These are phyloP conservation scores for Cronartium ribicola DNA, from an alignment of 1,284 basidiomycete species.

Conservation along the genomic window DNA sequence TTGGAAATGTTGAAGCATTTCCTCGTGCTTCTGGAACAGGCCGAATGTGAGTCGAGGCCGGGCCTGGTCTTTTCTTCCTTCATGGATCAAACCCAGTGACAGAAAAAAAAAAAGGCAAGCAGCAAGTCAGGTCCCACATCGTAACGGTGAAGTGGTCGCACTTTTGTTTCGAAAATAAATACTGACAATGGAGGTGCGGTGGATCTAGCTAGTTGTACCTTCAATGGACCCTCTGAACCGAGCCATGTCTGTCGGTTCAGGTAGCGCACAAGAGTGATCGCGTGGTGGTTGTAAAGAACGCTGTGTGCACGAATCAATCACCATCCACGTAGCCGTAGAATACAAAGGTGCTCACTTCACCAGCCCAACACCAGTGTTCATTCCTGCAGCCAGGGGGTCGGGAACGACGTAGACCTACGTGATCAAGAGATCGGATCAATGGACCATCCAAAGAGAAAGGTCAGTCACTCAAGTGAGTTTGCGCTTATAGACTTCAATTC, in stretches of 20 bases:
- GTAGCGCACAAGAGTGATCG: conserved; percentile 11
- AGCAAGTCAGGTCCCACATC: background rate
- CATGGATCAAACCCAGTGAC: background rate
- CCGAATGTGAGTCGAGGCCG: background rate
- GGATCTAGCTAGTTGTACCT: conserved; percentile 28
- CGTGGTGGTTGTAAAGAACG: conserved; percentile 34
- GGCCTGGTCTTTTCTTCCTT: background rate
- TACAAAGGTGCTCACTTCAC: conserved; percentile 20
- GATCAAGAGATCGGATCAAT: background rate
- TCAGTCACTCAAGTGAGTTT: background rate
- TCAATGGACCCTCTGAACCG: conserved; percentile 25
- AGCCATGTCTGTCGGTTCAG: conserved; percentile 35
- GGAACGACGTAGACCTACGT: conserved; percentile 24
- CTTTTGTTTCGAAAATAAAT: background rate
- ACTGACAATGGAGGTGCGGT: conserved; percentile 29
- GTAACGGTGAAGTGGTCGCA: background rate
- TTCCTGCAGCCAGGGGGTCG: conserved; percentile 18
- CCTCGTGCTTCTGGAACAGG: background rate
- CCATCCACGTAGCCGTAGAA: background rate
- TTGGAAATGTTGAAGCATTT: background rate
- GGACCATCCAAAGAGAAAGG: background rate
- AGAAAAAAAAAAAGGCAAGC: background rate
- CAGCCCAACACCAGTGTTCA: conserved; percentile 28
- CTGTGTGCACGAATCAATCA: background rate
- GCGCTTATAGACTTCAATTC: background rate